Percentiles rank a stretch among this genome's conserved stretches.
Evolutionary conservation across 352 stramenopile species (phyloP).

Genomic region (Vaucheria bursata): DNA sequence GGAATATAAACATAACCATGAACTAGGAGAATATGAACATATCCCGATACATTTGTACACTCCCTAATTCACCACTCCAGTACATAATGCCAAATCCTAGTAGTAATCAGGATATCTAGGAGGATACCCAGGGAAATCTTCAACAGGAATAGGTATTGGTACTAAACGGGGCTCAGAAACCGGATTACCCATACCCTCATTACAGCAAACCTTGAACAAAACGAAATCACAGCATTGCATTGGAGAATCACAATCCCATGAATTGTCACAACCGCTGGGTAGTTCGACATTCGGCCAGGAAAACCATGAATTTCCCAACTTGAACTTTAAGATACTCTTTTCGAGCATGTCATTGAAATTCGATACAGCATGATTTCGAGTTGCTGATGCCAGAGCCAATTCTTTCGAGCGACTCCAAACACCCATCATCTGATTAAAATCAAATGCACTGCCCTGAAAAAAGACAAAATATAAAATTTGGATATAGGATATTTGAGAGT

Average conservation of each 20-base stretch:
- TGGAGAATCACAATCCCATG: constrained; percentile 23
- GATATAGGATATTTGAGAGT: too few relatives aligned
- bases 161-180: neutral
- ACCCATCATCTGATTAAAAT: constrained; percentile 24
- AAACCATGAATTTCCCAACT: too few relatives aligned
- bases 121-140: constrained; percentile 2
- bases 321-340: too few relatives aligned
- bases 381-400: too few relatives aligned
- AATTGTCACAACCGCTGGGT: constrained; percentile 21
- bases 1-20: too few relatives aligned
- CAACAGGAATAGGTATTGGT: constrained; percentile 4
- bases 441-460: constrained; percentile 31
- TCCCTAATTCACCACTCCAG: too few relatives aligned
- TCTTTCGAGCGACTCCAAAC: neutral
- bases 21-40: too few relatives aligned
- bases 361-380: too few relatives aligned
- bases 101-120: neutral
- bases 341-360: too few relatives aligned
- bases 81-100: too few relatives aligned
- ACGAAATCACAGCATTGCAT: constrained; percentile 44
- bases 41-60: too few relatives aligned
- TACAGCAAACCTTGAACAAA: constrained; percentile 28
- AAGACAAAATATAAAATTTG: too few relatives aligned
- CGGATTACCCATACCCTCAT: constrained; percentile 7
- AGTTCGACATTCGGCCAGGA: constrained; percentile 10